A percentile compares a stretch with the other conserved stretches of the same genome.
Conservation (phyloP, 2,329 filamentous ascomycete genomes). For the Talaromyces verruculosus region DNA sequence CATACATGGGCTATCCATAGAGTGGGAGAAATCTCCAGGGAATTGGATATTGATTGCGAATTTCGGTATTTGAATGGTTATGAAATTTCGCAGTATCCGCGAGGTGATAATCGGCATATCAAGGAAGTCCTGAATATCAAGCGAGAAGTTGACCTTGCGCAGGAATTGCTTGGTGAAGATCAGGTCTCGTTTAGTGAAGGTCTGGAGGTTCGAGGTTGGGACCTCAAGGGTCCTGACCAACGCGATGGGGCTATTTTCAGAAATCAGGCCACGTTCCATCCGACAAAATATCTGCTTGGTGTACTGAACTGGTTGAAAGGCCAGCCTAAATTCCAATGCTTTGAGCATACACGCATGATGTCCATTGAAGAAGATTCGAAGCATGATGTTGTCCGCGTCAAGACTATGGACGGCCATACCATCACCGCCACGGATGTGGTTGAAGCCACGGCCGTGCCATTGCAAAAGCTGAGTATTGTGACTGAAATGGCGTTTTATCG, state of each 20-base stretch:
- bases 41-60: background rate
- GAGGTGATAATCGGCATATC: background rate
- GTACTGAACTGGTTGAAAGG: background rate
- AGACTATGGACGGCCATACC: background rate
- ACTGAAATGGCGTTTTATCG: background rate
- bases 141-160: background rate
- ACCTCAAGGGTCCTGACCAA: background rate
- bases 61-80: constrained; percentile 2
- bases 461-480: background rate
- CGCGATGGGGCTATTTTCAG: background rate
- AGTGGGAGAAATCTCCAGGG: background rate
- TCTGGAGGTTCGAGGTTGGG: background rate
- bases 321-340: background rate
- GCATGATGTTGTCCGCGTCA: background rate
- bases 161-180: background rate
- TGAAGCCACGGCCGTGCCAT: background rate
- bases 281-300: background rate
- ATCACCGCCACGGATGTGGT: background rate
- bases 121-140: background rate
- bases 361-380: constrained; percentile 4
- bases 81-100: background rate
- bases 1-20: background rate
- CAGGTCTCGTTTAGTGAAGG: background rate
- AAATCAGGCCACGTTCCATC: constrained; percentile 2
- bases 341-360: background rate